Base-by-base conservation (phyloP, 2,329 filamentous ascomycete species). In the Orbilia javanica region DNA sequence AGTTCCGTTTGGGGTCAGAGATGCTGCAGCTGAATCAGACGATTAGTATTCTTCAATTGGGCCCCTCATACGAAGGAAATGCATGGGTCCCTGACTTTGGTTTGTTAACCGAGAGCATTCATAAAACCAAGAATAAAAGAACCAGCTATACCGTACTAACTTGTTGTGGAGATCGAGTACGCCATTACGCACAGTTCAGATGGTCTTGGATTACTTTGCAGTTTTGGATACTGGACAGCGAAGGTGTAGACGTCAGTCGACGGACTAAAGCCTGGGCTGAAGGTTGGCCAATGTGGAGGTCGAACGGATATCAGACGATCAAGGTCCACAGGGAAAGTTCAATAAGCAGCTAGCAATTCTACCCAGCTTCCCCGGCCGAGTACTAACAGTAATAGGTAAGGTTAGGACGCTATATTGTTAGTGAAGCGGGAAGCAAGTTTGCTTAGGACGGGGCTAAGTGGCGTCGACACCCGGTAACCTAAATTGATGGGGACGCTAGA, bases 261-360 rank as follows among this genome's bases (percentile, higher is more conserved):
- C 15, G 52, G 10, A 13, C 18, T 60, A 25, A 34, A 42, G 8
- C 34, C n/a, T 13, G 20, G 18, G 11, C 55, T 57, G 52, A 31
- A 31, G 25, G n/a, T 22, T 42, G 11, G 11, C 34, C 31, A 20
- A 60, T 60, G 34, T 34, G 55, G 27, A 25, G 42, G 20, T 70
- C 36, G 53, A 60, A 55, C 20, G 29, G 57, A 62, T 71, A 71
- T 71, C 67, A 71, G 67, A 71, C 44, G 67, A 63, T 52, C 13
- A n/a, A 60, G 25, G 31, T 29, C 46, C 55, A 53, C 22, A 20
- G 39, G 22, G 18, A 22, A 60, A 27, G 34, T 20, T 7, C 31
- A 42, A 7, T 7, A 55, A 25, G 55, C 27, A 60, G 55, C 55
- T 53, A 53, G 27, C 8, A 52, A 55, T 20, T 7, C 20, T 48